Conservation (phyloP, 2,329 filamentous ascomycete genomes). For the Paraconiothyrium brasiliense region DNA sequence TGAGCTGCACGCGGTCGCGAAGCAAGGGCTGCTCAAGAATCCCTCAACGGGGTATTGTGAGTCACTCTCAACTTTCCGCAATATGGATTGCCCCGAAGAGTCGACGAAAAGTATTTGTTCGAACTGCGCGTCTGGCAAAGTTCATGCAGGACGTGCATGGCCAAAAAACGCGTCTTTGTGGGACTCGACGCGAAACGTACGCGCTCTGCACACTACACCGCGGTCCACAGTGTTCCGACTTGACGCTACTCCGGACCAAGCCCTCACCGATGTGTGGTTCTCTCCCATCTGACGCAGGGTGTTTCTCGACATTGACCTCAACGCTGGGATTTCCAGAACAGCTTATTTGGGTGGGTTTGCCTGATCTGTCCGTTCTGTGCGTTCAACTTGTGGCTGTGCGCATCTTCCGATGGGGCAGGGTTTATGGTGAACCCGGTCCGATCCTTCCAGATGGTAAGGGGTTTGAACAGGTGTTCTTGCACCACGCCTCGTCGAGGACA, state of each 20-base stretch:
- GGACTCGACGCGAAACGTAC: constrained; percentile 3
- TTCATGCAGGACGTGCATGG: neutral
- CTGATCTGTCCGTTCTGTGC: neutral
- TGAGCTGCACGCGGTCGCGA: neutral
- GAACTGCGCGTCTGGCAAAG: neutral
- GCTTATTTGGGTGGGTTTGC: neutral
- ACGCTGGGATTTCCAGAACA: neutral
- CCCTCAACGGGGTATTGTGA: neutral
- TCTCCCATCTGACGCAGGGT: neutral
- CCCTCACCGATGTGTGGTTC: neutral
- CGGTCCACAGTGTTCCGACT: neutral
- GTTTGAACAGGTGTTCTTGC: constrained; percentile 10
- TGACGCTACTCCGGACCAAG: constrained; percentile 4
- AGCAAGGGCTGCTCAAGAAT: neutral
- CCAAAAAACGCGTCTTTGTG: neutral
- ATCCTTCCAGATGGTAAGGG: constrained; percentile 10
- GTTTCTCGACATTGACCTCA: no score
- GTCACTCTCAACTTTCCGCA: neutral
- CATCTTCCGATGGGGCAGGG: neutral
- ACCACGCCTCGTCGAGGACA: neutral
- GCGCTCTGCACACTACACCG: neutral
- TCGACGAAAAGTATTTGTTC: neutral
- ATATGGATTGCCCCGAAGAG: neutral
- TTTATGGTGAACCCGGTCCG: neutral
- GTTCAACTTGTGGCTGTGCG: neutral